Conservation (phyloP, 2,329 filamentous ascomycete genomes). For the Diaporthe sp. region DNA sequence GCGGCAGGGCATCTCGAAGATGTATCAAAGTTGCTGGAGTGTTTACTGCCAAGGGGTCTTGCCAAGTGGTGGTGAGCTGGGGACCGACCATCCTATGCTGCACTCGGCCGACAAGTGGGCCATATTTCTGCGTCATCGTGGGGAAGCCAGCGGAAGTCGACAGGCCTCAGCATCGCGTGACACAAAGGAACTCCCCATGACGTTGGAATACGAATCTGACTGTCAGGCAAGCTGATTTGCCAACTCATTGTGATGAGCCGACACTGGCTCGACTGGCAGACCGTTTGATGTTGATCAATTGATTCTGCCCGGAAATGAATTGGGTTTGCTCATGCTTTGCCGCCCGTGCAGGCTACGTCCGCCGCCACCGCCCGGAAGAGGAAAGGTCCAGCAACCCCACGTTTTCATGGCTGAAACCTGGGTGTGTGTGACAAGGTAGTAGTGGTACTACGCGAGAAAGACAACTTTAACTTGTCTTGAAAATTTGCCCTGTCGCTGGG, state of each 20-base stretch:
- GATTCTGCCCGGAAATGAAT: constrained; percentile 15
- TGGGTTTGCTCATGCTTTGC: constrained; percentile 24
- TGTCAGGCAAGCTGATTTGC: background rate
- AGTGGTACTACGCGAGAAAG: constrained; percentile 13
- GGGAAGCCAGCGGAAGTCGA: constrained; percentile 4
- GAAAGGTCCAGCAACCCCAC: constrained; percentile 28
- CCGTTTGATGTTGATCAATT: constrained; percentile 14
- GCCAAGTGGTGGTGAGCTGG: constrained; percentile 29
- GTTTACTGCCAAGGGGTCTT: constrained; percentile 9
- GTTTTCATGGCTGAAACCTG: constrained; percentile 24
- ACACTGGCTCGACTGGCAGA: background rate
- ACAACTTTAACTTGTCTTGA: background rate
- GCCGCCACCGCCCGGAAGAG: background rate
- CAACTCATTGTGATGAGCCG: background rate
- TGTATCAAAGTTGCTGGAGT: background rate
- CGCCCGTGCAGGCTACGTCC: background rate
- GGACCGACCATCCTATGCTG: constrained; percentile 20
- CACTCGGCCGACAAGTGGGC: constrained; percentile 30
- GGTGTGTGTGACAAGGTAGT: constrained; percentile 18
- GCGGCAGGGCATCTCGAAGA: background rate
- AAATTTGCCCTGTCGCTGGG: background rate
- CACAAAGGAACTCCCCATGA: background rate
- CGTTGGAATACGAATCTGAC: constrained; percentile 25
- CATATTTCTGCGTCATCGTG: constrained; percentile 16
- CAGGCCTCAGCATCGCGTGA: constrained; percentile 23